Percentiles rank a stretch among this genome's conserved stretches.
Evolutionary conservation across 2,329 filamentous ascomycete genomes (phyloP).

Genomic region (Parasarocladium wereldwijsianum): DNA sequence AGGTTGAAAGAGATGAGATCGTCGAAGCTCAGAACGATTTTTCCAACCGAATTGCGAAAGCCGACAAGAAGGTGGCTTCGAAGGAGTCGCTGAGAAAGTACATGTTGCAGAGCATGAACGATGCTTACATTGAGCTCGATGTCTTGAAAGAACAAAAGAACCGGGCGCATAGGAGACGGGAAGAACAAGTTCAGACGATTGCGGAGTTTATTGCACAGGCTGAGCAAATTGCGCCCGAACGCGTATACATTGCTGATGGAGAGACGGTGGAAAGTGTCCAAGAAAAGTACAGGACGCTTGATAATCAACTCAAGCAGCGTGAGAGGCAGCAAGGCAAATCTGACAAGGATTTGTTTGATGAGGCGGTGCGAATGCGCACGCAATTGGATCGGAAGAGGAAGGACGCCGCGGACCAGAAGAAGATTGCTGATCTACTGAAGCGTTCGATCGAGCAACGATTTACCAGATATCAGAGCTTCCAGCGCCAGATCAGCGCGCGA

Average conservation of each 20-base stretch:
- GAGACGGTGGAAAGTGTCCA: conserved; percentile 46
- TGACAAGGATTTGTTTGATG: conserved; percentile 46
- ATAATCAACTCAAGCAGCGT: conserved; percentile 41
- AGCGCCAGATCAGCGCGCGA: conserved; percentile 69
- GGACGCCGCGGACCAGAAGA: conserved; percentile 46
- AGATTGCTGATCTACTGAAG: conserved; percentile 39
- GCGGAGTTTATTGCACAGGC: conserved; percentile 41
- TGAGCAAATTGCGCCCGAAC: conserved; percentile 30
- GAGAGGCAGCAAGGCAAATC: conserved; percentile 44
- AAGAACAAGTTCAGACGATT: conserved; percentile 32
- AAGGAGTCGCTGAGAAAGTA: conserved; percentile 33
- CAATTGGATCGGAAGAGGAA: too few species aligned
- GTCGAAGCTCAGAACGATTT: conserved; percentile 25
- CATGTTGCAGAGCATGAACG: conserved; percentile 47
- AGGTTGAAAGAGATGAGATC: too few species aligned
- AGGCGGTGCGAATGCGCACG: too few species aligned
- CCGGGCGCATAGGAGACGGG: conserved; percentile 29
- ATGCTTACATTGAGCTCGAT: conserved; percentile 35
- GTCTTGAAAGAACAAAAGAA: conserved; percentile 29
- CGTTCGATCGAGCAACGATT: too few species aligned
- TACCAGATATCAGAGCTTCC: too few species aligned
- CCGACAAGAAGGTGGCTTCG: conserved; percentile 34
- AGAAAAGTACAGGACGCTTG: conserved; percentile 37
- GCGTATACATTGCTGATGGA: conserved; percentile 48
- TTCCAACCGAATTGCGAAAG: conserved; percentile 36